phyloP scores from a whole-genome alignment of 331 rosid species.

The Quercus phellos region DNA sequence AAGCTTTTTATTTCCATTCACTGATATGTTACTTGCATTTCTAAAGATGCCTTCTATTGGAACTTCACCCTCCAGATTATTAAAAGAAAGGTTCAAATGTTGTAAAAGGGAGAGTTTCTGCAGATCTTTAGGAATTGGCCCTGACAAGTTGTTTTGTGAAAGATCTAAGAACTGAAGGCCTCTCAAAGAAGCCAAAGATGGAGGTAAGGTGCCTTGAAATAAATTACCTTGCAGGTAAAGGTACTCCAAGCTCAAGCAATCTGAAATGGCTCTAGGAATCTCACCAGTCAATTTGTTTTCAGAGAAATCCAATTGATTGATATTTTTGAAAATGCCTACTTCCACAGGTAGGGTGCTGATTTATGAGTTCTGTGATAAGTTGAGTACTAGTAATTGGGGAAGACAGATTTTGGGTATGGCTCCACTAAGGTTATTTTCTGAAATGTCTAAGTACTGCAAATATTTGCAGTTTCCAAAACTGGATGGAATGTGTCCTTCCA shows the following conservation, averaged over 20 bases:
- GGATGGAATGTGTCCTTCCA: conserved; percentile 28
- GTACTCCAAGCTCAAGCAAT: conserved; percentile 24
- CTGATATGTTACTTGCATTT: conserved; percentile 14
- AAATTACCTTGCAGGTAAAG: conserved; percentile 21
- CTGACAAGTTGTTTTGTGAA: no score
- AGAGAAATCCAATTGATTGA: conserved; percentile 21
- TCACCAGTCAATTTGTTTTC: conserved; percentile 22
- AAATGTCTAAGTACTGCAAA: conserved; percentile 4
- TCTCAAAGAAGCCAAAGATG: no score
- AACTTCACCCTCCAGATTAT: conserved; percentile 31
- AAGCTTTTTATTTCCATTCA: conserved; percentile 12
- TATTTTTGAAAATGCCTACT: conserved; percentile 15
- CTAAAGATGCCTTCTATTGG: conserved; percentile 19
- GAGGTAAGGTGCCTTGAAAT: no score
- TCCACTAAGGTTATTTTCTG: conserved; percentile 16
- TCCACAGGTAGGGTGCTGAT: conserved; percentile 20
- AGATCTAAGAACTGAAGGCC: no score
- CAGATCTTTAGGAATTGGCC: not conserved
- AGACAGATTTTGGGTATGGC: conserved; percentile 10
- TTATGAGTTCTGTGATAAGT: conserved; percentile 22
- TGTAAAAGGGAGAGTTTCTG: not conserved
- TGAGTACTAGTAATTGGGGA: not conserved
- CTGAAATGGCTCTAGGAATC: conserved; percentile 28
- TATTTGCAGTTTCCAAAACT: conserved; percentile 15
- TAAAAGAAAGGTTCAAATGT: conserved; percentile 33